Percentiles rank a stretch among this genome's conserved stretches.
phyloP scores from a whole-genome alignment of 371 early-diverging fungal genomes.

The Apophysomyces variabilis region DNA sequence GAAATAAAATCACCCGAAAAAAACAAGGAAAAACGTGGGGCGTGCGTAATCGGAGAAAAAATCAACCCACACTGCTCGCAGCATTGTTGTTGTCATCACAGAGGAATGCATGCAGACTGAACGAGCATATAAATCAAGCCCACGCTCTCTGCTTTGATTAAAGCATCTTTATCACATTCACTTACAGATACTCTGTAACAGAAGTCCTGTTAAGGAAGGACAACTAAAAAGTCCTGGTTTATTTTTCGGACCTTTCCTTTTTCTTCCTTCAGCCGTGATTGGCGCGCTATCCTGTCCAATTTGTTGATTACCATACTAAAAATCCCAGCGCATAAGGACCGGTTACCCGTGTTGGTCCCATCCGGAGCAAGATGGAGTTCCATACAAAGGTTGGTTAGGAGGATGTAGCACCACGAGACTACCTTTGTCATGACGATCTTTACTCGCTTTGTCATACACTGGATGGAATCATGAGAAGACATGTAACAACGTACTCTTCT shows the following conservation, averaged over 20 bases:
- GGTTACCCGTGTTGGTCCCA: no score
- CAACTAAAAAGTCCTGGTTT: background rate
- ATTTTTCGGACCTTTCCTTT: conserved; percentile 12
- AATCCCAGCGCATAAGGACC: no score
- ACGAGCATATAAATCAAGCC: background rate
- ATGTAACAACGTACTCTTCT: no score
- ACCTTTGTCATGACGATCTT: no score
- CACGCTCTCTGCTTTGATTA: background rate
- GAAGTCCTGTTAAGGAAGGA: background rate
- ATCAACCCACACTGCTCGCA: background rate
- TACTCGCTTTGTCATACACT: no score
- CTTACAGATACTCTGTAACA: background rate
- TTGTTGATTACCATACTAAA: background rate
- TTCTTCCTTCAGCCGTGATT: background rate
- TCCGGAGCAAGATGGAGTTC: no score
- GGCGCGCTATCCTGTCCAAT: background rate
- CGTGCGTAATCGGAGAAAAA: conserved; percentile 12
- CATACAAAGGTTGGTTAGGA: no score
- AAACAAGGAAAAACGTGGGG: conserved; percentile 8
- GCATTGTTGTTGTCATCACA: conserved; percentile 6
- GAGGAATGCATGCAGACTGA: conserved; percentile 6
- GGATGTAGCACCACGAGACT: no score
- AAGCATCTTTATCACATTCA: background rate
- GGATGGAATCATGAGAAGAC: no score
- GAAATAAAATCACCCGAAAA: conserved; percentile 4